phyloP scores from a whole-genome alignment of 352 stramenopile genomes.

The Halophytophthora batemanensis region DNA sequence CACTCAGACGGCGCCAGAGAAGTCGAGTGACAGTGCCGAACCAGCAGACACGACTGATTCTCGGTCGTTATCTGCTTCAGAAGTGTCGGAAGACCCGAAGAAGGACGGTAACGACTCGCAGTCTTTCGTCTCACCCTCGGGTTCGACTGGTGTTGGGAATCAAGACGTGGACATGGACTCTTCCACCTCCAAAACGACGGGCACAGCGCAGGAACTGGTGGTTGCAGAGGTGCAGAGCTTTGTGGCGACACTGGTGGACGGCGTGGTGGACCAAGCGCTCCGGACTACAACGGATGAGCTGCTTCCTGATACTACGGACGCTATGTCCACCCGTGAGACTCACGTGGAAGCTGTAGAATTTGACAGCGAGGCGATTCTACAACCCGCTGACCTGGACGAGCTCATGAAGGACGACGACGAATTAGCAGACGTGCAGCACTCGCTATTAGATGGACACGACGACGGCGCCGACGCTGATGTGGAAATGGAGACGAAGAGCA shows the following conservation, averaged over 20 bases:
- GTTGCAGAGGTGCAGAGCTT: background rate
- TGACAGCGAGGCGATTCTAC: constrained; percentile 9
- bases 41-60: too few relatives aligned
- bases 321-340: background rate
- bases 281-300: constrained; percentile 6
- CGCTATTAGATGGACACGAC: constrained; percentile 14
- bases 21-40: too few relatives aligned
- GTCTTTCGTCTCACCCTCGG: too few relatives aligned
- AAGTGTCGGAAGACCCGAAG: too few relatives aligned
- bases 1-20: too few relatives aligned
- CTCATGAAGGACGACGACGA: constrained; percentile 24
- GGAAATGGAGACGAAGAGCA: constrained; percentile 6
- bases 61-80: too few relatives aligned
- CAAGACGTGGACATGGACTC: too few relatives aligned
- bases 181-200: too few relatives aligned
- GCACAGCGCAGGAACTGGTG: too few relatives aligned
- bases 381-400: constrained; percentile 30
- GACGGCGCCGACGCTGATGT: constrained; percentile 9
- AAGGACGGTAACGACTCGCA: too few relatives aligned
- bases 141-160: too few relatives aligned
- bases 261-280: constrained; percentile 6
- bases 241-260: constrained; percentile 15
- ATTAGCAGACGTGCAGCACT: constrained; percentile 13
- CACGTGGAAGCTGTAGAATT: constrained; percentile 15
- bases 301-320: background rate